These are phyloP conservation scores for Clathrospora elynae DNA, from an alignment of 2,329 filamentous ascomycete genomes.

Conservation along the genomic window DNA sequence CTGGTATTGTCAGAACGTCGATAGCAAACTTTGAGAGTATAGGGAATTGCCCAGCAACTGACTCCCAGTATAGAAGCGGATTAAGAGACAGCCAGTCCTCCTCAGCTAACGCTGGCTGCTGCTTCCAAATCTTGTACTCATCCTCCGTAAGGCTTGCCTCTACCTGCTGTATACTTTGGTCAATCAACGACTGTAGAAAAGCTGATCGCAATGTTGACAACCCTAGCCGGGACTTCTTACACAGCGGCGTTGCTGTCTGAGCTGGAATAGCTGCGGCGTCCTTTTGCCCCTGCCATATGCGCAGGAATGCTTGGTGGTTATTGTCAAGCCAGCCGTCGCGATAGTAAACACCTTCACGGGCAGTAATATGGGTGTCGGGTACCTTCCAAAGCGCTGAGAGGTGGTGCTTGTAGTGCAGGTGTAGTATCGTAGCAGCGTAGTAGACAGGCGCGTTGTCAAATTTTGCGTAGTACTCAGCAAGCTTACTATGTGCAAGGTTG, in stretches of 20 bases:
- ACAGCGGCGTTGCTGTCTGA: neutral
- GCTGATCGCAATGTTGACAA: neutral
- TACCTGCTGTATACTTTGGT: neutral
- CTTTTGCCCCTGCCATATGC: neutral
- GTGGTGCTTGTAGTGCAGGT: no score
- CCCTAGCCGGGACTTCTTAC: neutral
- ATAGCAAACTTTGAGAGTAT: neutral
- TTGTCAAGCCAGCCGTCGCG: neutral
- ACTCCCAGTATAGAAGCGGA: no score
- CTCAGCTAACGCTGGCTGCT: no score
- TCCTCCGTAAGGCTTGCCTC: no score
- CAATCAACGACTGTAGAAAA: neutral
- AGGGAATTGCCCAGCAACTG: neutral
- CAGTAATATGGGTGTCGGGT: neutral
- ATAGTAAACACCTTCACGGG: neutral
- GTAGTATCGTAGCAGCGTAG: no score
- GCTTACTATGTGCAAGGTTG: slow-evolving; percentile 2
- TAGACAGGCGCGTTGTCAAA: no score
- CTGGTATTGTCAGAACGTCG: neutral
- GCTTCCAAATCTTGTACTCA: no score
- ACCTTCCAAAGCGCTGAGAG: slow-evolving; percentile 3
- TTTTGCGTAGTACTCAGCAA: neutral
- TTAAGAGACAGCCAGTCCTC: no score
- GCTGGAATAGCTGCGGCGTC: neutral
- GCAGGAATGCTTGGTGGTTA: slow-evolving; percentile 2